These are phyloP conservation scores for Tribonema minus DNA, from an alignment of 108 stramenopile species.

Conservation along the genomic window DNA sequence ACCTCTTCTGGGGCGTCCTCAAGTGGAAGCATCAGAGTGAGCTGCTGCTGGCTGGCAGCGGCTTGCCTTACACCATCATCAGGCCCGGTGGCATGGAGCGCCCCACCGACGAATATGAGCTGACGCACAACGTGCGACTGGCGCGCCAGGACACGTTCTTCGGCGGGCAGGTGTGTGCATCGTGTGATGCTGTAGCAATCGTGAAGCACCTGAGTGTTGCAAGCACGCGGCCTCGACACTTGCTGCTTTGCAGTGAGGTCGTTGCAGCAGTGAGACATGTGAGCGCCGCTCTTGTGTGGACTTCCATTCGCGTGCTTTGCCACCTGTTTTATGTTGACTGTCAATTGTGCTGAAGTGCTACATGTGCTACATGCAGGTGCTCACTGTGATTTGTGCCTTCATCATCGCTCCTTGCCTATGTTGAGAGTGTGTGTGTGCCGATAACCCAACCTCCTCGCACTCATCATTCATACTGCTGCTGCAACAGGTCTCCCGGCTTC, in stretches of 20 bases:
- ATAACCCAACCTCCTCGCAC: too few relatives aligned
- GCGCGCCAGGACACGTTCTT: constrained; percentile 16
- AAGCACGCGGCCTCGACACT: background rate
- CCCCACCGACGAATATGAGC: constrained; percentile 32
- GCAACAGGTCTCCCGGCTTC: constrained; percentile 15
- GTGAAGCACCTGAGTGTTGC: too few relatives aligned
- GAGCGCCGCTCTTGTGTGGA: too few relatives aligned
- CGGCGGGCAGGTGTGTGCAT: constrained; percentile 16
- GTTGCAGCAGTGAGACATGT: too few relatives aligned
- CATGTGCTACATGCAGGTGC: too few relatives aligned
- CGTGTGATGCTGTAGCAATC: too few relatives aligned
- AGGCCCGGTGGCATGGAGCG: constrained; percentile 46
- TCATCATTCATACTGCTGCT: background rate
- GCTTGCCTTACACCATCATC: constrained; percentile 38
- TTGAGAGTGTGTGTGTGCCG: too few relatives aligned
- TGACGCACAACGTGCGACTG: constrained; percentile 29
- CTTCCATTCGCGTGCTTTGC: too few relatives aligned
- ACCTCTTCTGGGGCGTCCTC: constrained; percentile 43
- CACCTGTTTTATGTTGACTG: too few relatives aligned
- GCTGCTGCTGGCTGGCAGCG: constrained; percentile 9
- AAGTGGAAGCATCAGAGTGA: constrained; percentile 28
- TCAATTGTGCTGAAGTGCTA: too few relatives aligned
- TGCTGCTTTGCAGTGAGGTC: background rate
- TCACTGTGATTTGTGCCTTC: too few relatives aligned
- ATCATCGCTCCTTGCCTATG: too few relatives aligned